Conservation (phyloP, 2,329 filamentous ascomycete genomes). For the Zopfia rhizophila region DNA sequence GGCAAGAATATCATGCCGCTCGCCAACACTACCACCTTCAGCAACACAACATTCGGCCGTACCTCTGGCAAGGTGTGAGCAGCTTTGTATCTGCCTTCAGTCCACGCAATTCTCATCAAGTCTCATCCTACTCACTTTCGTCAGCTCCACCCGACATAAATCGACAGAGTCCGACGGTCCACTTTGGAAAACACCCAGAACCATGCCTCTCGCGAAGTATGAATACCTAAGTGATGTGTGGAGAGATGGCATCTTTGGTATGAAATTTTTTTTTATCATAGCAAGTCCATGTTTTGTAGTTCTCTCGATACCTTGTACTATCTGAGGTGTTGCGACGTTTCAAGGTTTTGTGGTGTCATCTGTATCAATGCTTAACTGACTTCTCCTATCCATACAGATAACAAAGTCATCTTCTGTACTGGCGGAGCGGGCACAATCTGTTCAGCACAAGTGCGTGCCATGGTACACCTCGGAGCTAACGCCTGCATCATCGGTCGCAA, state of each 20-base stretch:
- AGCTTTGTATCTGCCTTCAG: neutral
- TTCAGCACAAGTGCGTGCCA: conserved; percentile 89
- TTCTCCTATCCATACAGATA: conserved; percentile 62
- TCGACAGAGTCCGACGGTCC: conserved; percentile 19
- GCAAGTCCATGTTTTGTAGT: neutral
- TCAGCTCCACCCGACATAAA: conserved; percentile 7
- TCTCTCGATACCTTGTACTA: neutral
- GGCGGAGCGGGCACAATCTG: conserved; percentile 95
- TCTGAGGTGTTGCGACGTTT: no score
- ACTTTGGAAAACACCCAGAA: conserved; percentile 34
- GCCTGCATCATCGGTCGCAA: conserved; percentile 95
- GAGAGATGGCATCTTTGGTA: conserved; percentile 88
- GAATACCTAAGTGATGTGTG: conserved; percentile 85
- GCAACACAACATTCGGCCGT: conserved; percentile 13
- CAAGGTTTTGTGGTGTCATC: no score
- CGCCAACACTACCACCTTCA: neutral
- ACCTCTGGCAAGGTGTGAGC: conserved; percentile 12
- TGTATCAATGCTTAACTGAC: conserved; percentile 11
- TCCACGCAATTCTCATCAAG: conserved; percentile 11
- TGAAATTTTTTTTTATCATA: conserved; percentile 30
- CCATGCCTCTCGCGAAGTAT: conserved; percentile 75
- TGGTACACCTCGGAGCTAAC: conserved; percentile 90
- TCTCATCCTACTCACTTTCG: conserved; percentile 4
- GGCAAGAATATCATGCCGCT: conserved; percentile 10
- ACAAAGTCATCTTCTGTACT: conserved; percentile 93